Percentiles rank a stretch among this genome's conserved stretches.
These are phyloP conservation scores for Beauveria sp. DNA, from an alignment of 2,329 filamentous ascomycete species.

Conservation along the genomic window DNA sequence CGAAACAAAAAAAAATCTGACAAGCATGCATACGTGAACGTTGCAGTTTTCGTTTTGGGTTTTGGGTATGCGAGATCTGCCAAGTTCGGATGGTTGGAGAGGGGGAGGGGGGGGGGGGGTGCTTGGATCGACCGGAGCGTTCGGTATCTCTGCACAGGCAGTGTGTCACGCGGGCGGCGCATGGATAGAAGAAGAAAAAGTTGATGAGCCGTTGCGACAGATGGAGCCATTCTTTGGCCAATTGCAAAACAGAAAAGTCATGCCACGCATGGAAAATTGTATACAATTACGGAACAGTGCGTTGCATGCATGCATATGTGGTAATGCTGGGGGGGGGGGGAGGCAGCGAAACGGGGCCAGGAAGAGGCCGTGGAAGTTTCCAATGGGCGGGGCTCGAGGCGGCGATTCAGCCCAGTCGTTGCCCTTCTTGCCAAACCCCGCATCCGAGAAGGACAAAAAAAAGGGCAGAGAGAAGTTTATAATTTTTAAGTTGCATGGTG, in stretches of 20 bases:
- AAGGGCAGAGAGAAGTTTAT: not conserved
- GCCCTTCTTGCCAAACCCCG: no score
- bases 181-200: not conserved
- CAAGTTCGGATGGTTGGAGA: not conserved
- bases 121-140: not conserved
- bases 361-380: constrained; percentile 1
- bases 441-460: no score
- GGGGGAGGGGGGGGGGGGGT: not conserved
- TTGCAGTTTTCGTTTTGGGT: not conserved
- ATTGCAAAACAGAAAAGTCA: no score
- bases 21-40: not conserved
- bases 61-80: not conserved
- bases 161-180: not conserved
- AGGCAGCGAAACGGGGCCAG: not conserved
- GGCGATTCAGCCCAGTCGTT: no score
- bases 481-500: no score
- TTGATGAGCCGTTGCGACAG: no score
- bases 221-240: no score
- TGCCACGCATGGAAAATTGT: no score
- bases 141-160: not conserved
- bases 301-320: no score
- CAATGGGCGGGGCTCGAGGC: not conserved
- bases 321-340: no score
- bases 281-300: no score
- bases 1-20: not conserved